Conservation (phyloP, 192 early-diverging fungal species). For the Rhizophagus prolifer region DNA sequence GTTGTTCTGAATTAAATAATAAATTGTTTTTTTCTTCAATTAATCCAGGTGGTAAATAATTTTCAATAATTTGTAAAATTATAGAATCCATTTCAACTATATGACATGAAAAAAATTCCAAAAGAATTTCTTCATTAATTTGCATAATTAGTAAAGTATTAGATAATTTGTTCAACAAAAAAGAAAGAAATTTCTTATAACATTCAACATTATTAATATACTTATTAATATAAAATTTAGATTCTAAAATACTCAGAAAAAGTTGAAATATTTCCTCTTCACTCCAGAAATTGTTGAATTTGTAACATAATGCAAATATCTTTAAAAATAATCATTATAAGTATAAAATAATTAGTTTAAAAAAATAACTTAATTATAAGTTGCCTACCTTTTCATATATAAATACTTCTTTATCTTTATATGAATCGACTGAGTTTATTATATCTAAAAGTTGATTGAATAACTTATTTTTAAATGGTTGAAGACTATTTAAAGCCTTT, state of each 20-base stretch:
- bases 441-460: neutral
- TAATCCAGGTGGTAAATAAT: conserved; percentile 18
- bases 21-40: neutral
- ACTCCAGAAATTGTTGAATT: neutral
- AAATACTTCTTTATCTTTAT: neutral
- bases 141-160: neutral
- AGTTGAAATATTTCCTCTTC: neutral
- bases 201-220: neutral
- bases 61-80: conserved; percentile 6
- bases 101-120: neutral
- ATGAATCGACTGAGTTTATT: neutral
- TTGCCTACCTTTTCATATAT: neutral
- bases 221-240: neutral
- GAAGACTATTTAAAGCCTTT: neutral
- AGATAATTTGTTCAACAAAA: neutral
- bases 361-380: neutral
- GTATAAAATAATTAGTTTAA: neutral
- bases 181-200: neutral
- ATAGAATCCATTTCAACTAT: conserved; percentile 1
- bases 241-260: neutral
- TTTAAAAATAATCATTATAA: neutral
- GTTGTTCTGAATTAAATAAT: neutral
- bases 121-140: neutral
- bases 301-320: neutral
- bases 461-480: neutral